Percentiles rank a stretch among this genome's conserved stretches.
phyloP scores from a whole-genome alignment of 192 early-diverging fungal species.

The Podila verticillata region DNA sequence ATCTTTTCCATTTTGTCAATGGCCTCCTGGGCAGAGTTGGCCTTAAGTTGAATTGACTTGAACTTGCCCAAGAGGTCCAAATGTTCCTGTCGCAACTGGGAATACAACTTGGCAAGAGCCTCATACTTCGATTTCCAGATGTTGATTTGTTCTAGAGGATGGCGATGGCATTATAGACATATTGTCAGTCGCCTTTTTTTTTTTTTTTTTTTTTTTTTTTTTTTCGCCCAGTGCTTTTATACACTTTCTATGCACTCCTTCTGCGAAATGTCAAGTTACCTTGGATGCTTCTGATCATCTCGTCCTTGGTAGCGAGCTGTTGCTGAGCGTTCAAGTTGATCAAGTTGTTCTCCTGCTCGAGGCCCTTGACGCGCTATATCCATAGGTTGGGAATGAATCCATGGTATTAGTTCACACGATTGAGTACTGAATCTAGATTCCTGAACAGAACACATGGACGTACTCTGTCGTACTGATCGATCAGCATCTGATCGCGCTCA shows the following conservation, averaged over 20 bases:
- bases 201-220: too few relatives aligned
- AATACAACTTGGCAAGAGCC: constrained; percentile 97
- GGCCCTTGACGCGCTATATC: constrained; percentile 74
- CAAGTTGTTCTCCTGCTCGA: constrained; percentile 86
- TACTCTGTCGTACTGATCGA: constrained; percentile 89
- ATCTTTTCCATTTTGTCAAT: constrained; percentile 83
- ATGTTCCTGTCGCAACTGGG: constrained; percentile 95
- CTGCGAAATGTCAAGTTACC: constrained; percentile 51
- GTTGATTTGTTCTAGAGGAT: constrained; percentile 80
- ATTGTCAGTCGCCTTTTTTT: too few relatives aligned
- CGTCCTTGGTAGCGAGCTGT: constrained; percentile 84
- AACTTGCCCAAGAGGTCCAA: constrained; percentile 92
- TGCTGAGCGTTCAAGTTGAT: constrained; percentile 76
- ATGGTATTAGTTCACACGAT: neutral
- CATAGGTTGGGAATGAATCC: neutral
- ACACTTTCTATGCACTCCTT: too few relatives aligned
- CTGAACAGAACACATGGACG: neutral
- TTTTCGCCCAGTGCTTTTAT: too few relatives aligned
- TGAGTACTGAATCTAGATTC: too few relatives aligned
- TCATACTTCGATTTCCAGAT: constrained; percentile 99
- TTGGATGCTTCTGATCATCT: constrained; percentile 84
- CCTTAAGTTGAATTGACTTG: constrained; percentile 85
- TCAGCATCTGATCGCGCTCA: constrained; percentile 82
- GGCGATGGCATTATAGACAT: neutral
- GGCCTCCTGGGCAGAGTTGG: constrained; percentile 86